A percentile compares a stretch with the other conserved stretches of the same genome.
Conservation (phyloP, 140 eudicot genomes). For the Erigeron philadelphicus region DNA sequence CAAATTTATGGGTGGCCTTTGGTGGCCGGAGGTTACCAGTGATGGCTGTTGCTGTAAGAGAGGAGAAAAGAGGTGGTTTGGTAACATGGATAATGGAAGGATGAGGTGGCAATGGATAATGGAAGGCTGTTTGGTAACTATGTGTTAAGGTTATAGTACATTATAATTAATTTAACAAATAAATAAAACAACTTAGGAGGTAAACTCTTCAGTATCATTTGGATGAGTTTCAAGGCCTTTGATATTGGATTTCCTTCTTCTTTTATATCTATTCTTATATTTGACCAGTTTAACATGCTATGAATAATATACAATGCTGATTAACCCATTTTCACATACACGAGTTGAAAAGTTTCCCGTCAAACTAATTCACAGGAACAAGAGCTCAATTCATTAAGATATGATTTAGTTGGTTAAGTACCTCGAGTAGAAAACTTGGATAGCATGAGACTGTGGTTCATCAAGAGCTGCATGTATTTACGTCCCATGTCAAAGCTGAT, state of each 20-base stretch:
- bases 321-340: neutral
- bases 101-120: too few species aligned
- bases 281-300: neutral
- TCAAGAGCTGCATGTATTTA: conserved; percentile 57
- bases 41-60: too few species aligned
- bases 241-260: too few species aligned
- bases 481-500: conserved; percentile 67
- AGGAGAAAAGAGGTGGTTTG: too few species aligned
- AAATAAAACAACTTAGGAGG: neutral
- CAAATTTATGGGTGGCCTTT: too few species aligned
- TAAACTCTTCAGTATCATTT: neutral
- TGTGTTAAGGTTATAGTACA: neutral
- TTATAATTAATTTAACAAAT: neutral
- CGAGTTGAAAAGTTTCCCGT: neutral
- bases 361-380: neutral
- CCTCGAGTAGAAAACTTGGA: conserved; percentile 65
- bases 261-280: too few species aligned
- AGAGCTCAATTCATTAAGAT: neutral
- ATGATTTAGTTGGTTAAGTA: conserved; percentile 13
- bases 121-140: too few species aligned
- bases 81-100: too few species aligned
- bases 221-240: too few species aligned
- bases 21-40: too few species aligned
- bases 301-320: neutral
- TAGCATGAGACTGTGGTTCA: conserved; percentile 51